phyloP scores from a whole-genome alignment of 2,329 filamentous ascomycete species.

The Calonectria leucothoes region DNA sequence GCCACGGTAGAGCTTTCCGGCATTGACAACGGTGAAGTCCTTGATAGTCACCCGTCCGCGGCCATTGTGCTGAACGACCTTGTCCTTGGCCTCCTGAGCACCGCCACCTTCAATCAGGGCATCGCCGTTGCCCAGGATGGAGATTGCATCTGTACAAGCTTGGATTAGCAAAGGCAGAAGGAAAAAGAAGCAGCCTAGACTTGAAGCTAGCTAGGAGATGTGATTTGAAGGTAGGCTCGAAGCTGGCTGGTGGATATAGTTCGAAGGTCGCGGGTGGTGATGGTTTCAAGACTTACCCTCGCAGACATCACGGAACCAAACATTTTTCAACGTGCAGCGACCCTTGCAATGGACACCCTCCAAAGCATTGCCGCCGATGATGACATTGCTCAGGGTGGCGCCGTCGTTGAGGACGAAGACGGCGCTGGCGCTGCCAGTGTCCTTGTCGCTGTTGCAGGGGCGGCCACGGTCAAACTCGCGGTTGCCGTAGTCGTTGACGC shows the following conservation, averaged over 20 bases:
- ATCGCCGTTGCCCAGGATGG: slow-evolving; percentile 3
- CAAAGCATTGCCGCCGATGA: slow-evolving; percentile 31
- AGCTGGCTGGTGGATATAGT: too few species aligned
- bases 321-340: slow-evolving; percentile 46
- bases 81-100: slow-evolving; percentile 37
- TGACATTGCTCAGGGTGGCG: slow-evolving; percentile 29
- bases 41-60: slow-evolving; percentile 37
- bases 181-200: too few species aligned
- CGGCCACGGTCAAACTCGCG: slow-evolving; percentile 20
- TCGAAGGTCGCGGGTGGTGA: too few species aligned
- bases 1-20: slow-evolving; percentile 39
- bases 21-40: slow-evolving; percentile 36
- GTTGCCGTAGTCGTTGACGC: slow-evolving; percentile 4
- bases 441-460: slow-evolving; percentile 3
- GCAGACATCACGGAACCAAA: slow-evolving; percentile 53
- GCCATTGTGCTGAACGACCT: slow-evolving; percentile 40
- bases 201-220: too few species aligned
- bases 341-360: slow-evolving; percentile 43
- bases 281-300: too few species aligned
- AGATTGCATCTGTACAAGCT: slow-evolving; percentile 20
- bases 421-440: slow-evolving; percentile 6
- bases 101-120: slow-evolving; percentile 30
- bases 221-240: too few species aligned
- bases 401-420: slow-evolving; percentile 32
- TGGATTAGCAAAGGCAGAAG: too few species aligned